Percentiles rank a stretch among this genome's conserved stretches.
phyloP scores from a whole-genome alignment of 2,329 filamentous ascomycete species.

The Chalaropsis thielavioides region DNA sequence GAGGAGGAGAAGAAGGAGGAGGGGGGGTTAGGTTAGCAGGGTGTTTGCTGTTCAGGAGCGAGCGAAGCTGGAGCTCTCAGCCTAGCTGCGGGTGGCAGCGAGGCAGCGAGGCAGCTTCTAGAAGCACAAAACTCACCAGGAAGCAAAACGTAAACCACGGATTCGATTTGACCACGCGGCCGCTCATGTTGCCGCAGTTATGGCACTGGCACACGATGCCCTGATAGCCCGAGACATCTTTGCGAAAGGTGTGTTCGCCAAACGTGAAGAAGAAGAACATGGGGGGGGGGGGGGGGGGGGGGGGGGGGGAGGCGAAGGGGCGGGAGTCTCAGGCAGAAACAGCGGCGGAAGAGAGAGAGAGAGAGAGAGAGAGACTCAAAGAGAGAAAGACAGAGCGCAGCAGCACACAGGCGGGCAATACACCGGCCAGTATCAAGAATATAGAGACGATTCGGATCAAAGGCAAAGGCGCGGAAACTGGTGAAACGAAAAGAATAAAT shows the following conservation, averaged over 20 bases:
- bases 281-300: constrained; percentile 16
- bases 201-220: constrained; percentile 47
- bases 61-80: too few species aligned
- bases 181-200: constrained; percentile 52
- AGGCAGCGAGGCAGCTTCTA: too few species aligned
- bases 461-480: neutral
- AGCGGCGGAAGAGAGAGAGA: neutral
- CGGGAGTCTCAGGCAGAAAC: neutral
- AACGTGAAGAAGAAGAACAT: constrained; percentile 52
- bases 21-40: constrained; percentile 19
- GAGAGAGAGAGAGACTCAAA: neutral
- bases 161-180: constrained; percentile 44
- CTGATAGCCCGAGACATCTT: constrained; percentile 46
- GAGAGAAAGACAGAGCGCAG: neutral
- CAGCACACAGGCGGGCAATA: neutral
- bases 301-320: neutral
- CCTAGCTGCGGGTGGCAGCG: too few species aligned
- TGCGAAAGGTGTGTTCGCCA: constrained; percentile 47
- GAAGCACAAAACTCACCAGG: constrained; percentile 34
- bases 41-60: constrained; percentile 32
- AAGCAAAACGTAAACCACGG: constrained; percentile 74
- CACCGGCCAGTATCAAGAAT: neutral
- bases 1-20: neutral
- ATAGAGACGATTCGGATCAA: neutral
- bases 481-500: neutral